phyloP scores from a whole-genome alignment of 2,329 filamentous ascomycete species.

The Xylariales sp. region DNA sequence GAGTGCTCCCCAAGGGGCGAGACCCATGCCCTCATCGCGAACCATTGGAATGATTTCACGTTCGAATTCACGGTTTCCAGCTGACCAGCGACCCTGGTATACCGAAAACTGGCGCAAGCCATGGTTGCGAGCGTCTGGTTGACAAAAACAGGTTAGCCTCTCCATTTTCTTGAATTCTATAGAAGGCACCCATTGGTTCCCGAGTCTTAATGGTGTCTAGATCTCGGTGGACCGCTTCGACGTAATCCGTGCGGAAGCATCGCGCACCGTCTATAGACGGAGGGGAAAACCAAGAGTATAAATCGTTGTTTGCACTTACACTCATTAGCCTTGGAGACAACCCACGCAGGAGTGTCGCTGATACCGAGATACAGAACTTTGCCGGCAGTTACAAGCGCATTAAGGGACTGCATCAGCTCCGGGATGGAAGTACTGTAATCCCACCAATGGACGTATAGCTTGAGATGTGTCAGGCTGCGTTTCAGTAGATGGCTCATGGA shows the following conservation, averaged over 20 bases:
- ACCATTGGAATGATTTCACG: constrained; percentile 66
- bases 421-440: constrained; percentile 61
- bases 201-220: no score
- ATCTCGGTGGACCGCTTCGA: no score
- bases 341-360: constrained; percentile 66
- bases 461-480: no score
- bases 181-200: no score
- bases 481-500: no score
- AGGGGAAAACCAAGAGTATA: no score
- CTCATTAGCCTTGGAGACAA: constrained; percentile 61
- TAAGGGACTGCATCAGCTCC: constrained; percentile 65
- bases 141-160: no score
- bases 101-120: constrained; percentile 66
- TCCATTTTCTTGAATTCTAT: no score
- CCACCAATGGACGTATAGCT: constrained; percentile 63
- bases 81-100: constrained; percentile 63
- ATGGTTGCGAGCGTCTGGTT: constrained; percentile 65
- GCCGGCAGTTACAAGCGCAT: constrained; percentile 52
- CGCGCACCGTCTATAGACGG: no score
- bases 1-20: constrained; percentile 57
- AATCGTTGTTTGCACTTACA: no score
- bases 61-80: constrained; percentile 61
- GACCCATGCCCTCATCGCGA: constrained; percentile 54
- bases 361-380: constrained; percentile 66
- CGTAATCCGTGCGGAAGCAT: no score